phyloP scores from a whole-genome alignment of 257 asterid genomes.

The Plantago ovata region DNA sequence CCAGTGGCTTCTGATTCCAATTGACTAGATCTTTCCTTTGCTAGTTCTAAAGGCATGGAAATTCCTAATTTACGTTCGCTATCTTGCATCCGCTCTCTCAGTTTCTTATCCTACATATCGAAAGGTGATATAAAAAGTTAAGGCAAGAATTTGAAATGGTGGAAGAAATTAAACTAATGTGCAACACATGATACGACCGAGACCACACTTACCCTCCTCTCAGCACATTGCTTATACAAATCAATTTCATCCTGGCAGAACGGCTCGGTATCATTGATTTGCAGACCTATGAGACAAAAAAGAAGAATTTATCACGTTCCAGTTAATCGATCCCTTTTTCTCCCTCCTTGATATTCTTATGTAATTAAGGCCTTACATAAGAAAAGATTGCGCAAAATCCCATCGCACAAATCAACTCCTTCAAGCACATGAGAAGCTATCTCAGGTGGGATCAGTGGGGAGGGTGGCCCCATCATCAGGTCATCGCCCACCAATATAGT shows the following conservation, averaged over 20 bases:
- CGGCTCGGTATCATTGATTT: slow-evolving; percentile 88
- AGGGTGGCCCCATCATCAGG: too few relatives aligned
- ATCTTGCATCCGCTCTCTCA: slow-evolving; percentile 78
- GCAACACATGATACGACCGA: background rate
- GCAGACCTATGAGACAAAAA: slow-evolving; percentile 39
- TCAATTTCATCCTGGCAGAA: slow-evolving; percentile 60
- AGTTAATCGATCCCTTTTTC: too few relatives aligned
- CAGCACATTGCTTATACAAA: slow-evolving; percentile 42
- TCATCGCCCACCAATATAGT: too few relatives aligned
- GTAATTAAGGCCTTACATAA: too few relatives aligned
- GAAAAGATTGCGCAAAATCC: too few relatives aligned
- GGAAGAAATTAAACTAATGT: background rate
- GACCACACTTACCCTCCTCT: slow-evolving; percentile 44
- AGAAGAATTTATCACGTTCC: background rate
- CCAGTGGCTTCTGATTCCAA: slow-evolving; percentile 74
- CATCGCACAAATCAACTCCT: too few relatives aligned
- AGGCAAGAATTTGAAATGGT: background rate
- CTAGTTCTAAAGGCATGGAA: slow-evolving; percentile 79
- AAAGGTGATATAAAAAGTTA: background rate
- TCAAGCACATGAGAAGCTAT: too few relatives aligned
- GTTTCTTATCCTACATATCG: slow-evolving; percentile 58
- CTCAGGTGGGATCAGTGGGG: too few relatives aligned
- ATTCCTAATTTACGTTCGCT: slow-evolving; percentile 80
- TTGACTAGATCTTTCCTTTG: slow-evolving; percentile 65
- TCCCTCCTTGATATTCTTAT: too few relatives aligned